These are phyloP conservation scores for Eimeria praecox DNA, from an alignment of 169 alveolate genomes.

Conservation along the genomic window DNA sequence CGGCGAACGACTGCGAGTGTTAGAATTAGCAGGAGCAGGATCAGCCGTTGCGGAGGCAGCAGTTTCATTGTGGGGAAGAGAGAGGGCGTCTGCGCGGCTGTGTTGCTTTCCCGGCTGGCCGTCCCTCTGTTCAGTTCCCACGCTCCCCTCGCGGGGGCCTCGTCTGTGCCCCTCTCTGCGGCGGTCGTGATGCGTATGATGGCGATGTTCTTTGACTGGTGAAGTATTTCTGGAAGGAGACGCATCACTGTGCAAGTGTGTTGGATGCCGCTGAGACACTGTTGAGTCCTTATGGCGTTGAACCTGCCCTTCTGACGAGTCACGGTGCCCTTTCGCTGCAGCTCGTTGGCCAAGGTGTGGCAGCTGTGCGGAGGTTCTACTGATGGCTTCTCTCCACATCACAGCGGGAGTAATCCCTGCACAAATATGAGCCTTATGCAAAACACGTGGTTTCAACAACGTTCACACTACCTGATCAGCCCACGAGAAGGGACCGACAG, in stretches of 20 bases:
- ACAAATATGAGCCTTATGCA: not conserved
- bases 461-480: not conserved
- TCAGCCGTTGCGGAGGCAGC: not conserved
- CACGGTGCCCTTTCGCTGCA: slow-evolving; percentile 7
- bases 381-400: slow-evolving; percentile 57
- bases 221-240: not conserved
- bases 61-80: not conserved
- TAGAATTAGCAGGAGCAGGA: not conserved
- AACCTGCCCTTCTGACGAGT: not conserved
- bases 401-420: slow-evolving; percentile 58
- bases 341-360: slow-evolving; percentile 52
- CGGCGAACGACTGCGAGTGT: not conserved
- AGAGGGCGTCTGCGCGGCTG: not conserved
- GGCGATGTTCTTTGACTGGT: not conserved
- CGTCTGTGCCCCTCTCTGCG: slow-evolving; percentile 18
- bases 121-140: not conserved
- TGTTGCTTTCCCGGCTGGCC: not conserved
- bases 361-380: slow-evolving; percentile 32
- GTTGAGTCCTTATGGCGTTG: not conserved
- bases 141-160: not conserved
- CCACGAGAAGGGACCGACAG: not conserved
- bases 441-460: not conserved
- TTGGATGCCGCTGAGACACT: not conserved
- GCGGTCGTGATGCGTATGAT: not conserved
- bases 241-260: not conserved